phyloP scores from a whole-genome alignment of 2,329 filamentous ascomycete species.

The Fragosphaeria purpurea region DNA sequence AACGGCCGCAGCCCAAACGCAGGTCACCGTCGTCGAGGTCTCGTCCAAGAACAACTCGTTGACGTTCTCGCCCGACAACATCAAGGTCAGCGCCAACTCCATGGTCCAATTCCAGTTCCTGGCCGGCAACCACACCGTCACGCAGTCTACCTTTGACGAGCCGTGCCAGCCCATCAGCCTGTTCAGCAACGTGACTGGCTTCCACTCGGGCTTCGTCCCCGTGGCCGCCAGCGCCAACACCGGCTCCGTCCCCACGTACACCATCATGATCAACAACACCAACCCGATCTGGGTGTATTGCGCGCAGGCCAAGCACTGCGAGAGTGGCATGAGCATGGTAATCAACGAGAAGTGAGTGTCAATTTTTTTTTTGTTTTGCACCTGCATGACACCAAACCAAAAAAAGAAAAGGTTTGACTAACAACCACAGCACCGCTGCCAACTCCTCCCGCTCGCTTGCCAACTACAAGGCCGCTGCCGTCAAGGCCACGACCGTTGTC shows the following conservation, averaged over 20 bases:
- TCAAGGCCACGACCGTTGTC: conserved; percentile 27
- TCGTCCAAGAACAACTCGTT: conserved; percentile 40
- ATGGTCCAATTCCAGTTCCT: conserved; percentile 60
- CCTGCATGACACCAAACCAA: neutral
- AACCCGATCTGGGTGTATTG: conserved; percentile 75
- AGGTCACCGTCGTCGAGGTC: conserved; percentile 49
- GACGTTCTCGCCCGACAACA: conserved; percentile 54
- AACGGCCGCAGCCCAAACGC: conserved; percentile 15
- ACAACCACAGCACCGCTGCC: conserved; percentile 29
- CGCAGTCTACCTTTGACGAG: conserved; percentile 57
- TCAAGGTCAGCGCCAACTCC: conserved; percentile 53
- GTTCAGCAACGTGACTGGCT: conserved; percentile 40
- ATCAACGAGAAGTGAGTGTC: conserved; percentile 60
- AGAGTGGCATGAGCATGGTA: conserved; percentile 64
- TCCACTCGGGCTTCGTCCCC: conserved; percentile 61
- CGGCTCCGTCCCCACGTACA: conserved; percentile 56
- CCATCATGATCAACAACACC: conserved; percentile 56
- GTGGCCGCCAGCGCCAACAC: conserved; percentile 41
- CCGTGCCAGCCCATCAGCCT: conserved; percentile 27
- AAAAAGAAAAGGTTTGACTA: neutral
- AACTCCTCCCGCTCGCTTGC: conserved; percentile 43
- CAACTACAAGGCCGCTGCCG: conserved; percentile 35
- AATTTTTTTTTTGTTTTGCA: neutral
- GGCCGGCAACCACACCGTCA: conserved; percentile 66
- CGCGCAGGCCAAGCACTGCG: conserved; percentile 63